Base-by-base conservation (phyloP, 306 rosid genomes). In the Vigna unguiculata region DNA sequence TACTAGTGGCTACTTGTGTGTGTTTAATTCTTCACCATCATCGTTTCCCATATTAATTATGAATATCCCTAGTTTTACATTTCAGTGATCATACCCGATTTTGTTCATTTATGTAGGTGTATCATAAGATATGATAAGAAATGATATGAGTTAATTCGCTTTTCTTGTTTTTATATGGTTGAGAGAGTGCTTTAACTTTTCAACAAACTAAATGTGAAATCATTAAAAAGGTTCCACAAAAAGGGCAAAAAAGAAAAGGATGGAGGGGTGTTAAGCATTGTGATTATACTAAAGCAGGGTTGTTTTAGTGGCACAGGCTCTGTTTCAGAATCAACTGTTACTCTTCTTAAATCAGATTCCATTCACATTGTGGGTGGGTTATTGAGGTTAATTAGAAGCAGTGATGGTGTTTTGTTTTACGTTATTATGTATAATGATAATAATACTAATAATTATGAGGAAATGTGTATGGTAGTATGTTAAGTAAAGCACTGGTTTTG, bases 361-460 rank as follows among this genome's bases (percentile, higher is more conserved):
- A 75, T 81, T 68, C 75, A 45, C 76, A 69, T 58, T 1, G 24
- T 80, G 22, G 43, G 5, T 28, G 43, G 43, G 49, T 48, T 17
- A 19, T 20, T 43, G 40, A 62, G 46, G 67, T 0, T 78, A 58
- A 69, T 47, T 38, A 54, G 67, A 69, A 72, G 24, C 82, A 83
- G 67, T 48, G 80, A 86, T 85, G 86, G 77, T 76, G 76, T 82
- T 86, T 87, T 82, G 78, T 83, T 88, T 84, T 78, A 84, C 82
- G 72, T 84, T 72, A 85, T 78, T 66, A 69, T 71, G 71, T 20
- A 86, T 86, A 61, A 40, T 40, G 45, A 40, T 40, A 40, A 38
- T 7, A 38, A 38, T 38, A 9, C 2, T 38, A 38, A 84, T 91
- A 80, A 85, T 87, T 61, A 87, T 64, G 63, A 68, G 57, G 48